Evolutionary conservation across 2,329 filamentous ascomycete genomes (phyloP), one percentile per base, ranked within the genome.

Genomic region (Scleromitrula shiraiana): DNA sequence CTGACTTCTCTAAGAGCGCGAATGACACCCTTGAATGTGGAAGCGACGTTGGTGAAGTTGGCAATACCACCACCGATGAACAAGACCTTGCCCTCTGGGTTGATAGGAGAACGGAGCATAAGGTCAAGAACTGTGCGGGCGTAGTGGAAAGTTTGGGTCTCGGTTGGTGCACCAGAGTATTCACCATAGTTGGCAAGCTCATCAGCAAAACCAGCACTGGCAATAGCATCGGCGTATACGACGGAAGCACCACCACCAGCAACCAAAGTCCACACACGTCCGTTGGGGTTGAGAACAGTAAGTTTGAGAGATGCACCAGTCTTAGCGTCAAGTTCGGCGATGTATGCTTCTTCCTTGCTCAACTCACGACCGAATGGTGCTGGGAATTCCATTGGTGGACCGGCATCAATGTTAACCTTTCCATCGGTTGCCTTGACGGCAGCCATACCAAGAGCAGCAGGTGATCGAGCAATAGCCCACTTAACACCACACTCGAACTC

Each of bases 61-160:
- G 93, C 93, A 79, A 98, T 98, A 80, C 93, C 93, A 75, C 93
- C 93, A 70, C 93, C 93, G 60, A 98, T 97, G 80, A 98, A 98
- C 58, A 98, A 84, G 46, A 98, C 88, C 81, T 97, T 98, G 76
- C 93, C 93, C 65, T 96, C 84, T 53, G 87, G 79, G 70, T 80
- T 77, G 66, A 81, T 70, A 50, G 93, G 91, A 48, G 91, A 85
- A 60, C 93, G 88, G 61, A 98, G 85, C 88, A 98, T 95, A 56
- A 98, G 82, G 69, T 98, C 93, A 55, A 98, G 78, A 56, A 98
- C 88, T 24, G 93, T 98, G 65, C 87, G 86, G 65, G 93, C 90
- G 73, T 98, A 98, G 82, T 97, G 90, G 83, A 88, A 98, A 53
- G 93, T 97, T 74, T 98, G 93, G 38, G 89, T 95, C 82, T 98